A percentile compares a stretch with the other conserved stretches of the same genome.
Conservation (phyloP, 805 yeast genomes). For the Myxozyma sirexii region DNA sequence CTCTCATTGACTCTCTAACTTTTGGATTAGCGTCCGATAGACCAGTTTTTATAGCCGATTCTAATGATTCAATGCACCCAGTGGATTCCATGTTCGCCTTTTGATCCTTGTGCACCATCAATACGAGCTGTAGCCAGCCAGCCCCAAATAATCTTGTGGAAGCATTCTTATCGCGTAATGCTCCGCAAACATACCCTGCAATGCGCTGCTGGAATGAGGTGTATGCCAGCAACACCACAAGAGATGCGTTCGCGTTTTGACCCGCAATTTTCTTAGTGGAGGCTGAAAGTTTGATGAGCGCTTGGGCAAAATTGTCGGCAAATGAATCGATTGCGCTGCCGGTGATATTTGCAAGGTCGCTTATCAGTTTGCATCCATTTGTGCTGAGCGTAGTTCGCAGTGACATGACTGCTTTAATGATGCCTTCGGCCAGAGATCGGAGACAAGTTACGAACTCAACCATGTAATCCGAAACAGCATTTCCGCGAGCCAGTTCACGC, state of each 20-base stretch:
- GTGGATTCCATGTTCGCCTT: conserved; percentile 41
- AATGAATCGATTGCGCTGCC: conserved; percentile 42
- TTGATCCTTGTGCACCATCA: conserved; percentile 54
- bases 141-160: conserved; percentile 72
- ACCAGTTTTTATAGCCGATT: conserved; percentile 58
- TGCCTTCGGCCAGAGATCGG: conserved; percentile 56
- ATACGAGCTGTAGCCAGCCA: conserved; percentile 65
- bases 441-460: conserved; percentile 45
- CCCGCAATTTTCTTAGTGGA: conserved; percentile 68
- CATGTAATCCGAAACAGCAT: conserved; percentile 47
- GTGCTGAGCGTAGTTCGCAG: conserved; percentile 80
- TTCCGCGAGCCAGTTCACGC: conserved; percentile 65
- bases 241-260: conserved; percentile 56
- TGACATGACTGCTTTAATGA: conserved; percentile 68
- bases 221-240: conserved; percentile 47
- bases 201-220: conserved; percentile 57
- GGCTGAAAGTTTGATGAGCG: conserved; percentile 56
- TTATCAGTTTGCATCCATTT: conserved; percentile 73
- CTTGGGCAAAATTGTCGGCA: conserved; percentile 53
- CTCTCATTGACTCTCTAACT: conserved; percentile 75
- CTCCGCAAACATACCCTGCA: conserved; percentile 52
- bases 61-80: conserved; percentile 50
- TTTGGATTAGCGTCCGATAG: conserved; percentile 77
- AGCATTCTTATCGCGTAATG: conserved; percentile 68
- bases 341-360: conserved; percentile 52